Conservation (phyloP, 768 basidiomycete species). For the Boletus eberwhitei region DNA sequence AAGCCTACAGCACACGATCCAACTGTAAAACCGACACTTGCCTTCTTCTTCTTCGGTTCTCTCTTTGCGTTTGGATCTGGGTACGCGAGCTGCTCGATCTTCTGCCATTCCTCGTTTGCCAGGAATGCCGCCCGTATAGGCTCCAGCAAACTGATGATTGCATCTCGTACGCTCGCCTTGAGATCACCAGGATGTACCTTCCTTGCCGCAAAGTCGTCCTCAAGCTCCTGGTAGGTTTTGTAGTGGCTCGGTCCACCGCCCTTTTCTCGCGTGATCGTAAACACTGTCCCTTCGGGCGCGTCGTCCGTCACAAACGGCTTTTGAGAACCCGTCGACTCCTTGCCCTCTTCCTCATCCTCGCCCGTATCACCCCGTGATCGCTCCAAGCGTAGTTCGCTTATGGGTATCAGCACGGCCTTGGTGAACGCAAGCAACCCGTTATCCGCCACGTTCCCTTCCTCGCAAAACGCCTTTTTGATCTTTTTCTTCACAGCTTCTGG, state of each 20-base stretch:
- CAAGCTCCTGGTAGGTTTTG: slow-evolving; percentile 56
- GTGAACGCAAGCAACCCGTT: slow-evolving; percentile 89
- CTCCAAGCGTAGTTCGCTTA: slow-evolving; percentile 72
- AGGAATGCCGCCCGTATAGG: slow-evolving; percentile 81
- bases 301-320: slow-evolving; percentile 61
- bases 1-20: neutral
- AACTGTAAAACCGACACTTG: neutral
- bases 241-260: slow-evolving; percentile 78
- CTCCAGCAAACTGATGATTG: slow-evolving; percentile 69
- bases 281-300: slow-evolving; percentile 80
- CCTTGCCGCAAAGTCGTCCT: slow-evolving; percentile 71
- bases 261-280: slow-evolving; percentile 72
- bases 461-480: slow-evolving; percentile 90
- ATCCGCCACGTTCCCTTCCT: slow-evolving; percentile 83
- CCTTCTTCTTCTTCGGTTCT: slow-evolving; percentile 64
- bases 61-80: slow-evolving; percentile 68
- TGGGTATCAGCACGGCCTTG: slow-evolving; percentile 83
- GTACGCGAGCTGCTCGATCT: slow-evolving; percentile 76
- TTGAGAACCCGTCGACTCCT: slow-evolving; percentile 49
- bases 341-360: slow-evolving; percentile 40
- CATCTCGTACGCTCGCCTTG: slow-evolving; percentile 73
- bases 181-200: slow-evolving; percentile 87
- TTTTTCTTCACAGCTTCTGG: slow-evolving; percentile 83
- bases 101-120: slow-evolving; percentile 76
- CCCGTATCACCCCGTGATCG: slow-evolving; percentile 43